A percentile compares a stretch with the other conserved stretches of the same genome.
These are phyloP conservation scores for Besnoitia besnoiti DNA, from an alignment of 169 alveolate species.

Conservation along the genomic window DNA sequence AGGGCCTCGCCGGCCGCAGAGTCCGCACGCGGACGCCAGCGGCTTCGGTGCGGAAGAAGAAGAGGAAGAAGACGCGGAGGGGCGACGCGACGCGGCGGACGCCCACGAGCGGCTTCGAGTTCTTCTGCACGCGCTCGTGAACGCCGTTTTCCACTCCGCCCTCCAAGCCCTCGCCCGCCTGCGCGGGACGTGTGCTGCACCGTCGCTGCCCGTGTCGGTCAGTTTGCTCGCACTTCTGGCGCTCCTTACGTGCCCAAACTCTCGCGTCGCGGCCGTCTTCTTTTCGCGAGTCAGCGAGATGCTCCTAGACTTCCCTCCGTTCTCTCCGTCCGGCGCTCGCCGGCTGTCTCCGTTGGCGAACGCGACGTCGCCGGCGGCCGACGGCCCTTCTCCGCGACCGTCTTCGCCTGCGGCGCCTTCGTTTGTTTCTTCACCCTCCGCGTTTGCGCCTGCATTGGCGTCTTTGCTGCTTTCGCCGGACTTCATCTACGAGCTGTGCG, in stretches of 20 bases:
- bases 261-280: background rate
- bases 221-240: background rate
- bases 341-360: background rate
- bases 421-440: no score
- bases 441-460: background rate
- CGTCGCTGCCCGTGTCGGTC: background rate
- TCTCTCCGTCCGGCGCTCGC: background rate
- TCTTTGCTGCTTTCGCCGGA: background rate
- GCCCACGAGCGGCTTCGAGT: background rate
- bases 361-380: no score
- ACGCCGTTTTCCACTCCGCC: background rate
- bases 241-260: background rate
- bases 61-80: background rate
- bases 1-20: background rate
- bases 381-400: no score
- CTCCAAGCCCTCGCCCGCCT: background rate
- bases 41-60: no score
- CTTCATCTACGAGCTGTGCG: conserved; percentile 3
- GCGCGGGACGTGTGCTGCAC: background rate
- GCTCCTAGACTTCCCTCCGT: background rate
- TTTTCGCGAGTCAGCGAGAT: no score
- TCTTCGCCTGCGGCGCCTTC: no score
- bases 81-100: background rate
- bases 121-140: background rate
- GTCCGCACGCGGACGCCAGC: background rate